These are phyloP conservation scores for Candida hungchunana DNA, from an alignment of 805 yeast genomes.

Conservation along the genomic window DNA sequence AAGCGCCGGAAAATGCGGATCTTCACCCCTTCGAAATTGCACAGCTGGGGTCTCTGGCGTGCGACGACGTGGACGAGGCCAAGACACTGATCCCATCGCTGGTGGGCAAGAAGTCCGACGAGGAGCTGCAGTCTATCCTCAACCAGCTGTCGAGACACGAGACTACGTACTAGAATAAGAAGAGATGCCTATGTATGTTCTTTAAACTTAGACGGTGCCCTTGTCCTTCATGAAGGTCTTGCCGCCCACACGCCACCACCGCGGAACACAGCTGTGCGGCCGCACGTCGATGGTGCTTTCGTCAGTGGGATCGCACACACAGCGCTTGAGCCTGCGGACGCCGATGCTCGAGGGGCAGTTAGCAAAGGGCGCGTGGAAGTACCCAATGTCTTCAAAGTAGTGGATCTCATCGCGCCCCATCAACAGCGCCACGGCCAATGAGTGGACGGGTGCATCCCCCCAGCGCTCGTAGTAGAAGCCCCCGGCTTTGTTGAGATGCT, in stretches of 20 bases:
- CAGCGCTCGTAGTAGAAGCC: constrained; percentile 86
- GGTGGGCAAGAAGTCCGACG: constrained; percentile 73
- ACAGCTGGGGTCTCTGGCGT: constrained; percentile 80
- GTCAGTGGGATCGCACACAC: constrained; percentile 52
- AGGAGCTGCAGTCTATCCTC: constrained; percentile 79
- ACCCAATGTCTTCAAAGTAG: constrained; percentile 81
- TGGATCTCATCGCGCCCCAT: constrained; percentile 58
- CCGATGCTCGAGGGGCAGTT: constrained; percentile 55
- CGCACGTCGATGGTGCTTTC: constrained; percentile 39
- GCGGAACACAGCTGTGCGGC: constrained; percentile 57
- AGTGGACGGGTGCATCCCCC: constrained; percentile 95
- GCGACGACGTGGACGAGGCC: constrained; percentile 97
- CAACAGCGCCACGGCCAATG: constrained; percentile 60
- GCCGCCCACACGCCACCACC: constrained; percentile 79
- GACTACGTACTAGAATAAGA: constrained; percentile 32
- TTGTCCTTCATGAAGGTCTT: constrained; percentile 47
- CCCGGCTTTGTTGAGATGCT: constrained; percentile 59
- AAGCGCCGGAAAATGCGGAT: constrained; percentile 64
- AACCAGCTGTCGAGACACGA: constrained; percentile 78
- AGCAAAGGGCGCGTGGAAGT: constrained; percentile 65
- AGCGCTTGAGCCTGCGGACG: constrained; percentile 49
- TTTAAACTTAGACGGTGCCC: constrained; percentile 12
- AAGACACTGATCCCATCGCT: constrained; percentile 89
- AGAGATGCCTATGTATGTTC: not conserved
- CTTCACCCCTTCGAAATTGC: constrained; percentile 96